These are phyloP conservation scores for Sphaceloma murrayae DNA, from an alignment of 2,329 filamentous ascomycete species.

Conservation along the genomic window DNA sequence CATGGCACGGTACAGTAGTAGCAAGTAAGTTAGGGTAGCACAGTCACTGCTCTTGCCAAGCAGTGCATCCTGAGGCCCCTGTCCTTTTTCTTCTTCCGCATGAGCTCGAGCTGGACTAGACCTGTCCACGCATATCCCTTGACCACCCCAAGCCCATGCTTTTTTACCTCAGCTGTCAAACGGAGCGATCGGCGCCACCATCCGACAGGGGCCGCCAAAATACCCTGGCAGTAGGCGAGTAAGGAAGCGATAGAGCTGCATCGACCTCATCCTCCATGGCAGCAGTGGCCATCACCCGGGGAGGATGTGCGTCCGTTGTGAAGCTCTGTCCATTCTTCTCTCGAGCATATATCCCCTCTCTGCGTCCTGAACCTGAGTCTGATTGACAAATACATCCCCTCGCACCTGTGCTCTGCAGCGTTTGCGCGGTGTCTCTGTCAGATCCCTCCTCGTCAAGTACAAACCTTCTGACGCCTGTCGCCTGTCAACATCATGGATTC, in stretches of 20 bases:
- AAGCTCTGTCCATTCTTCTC: conserved; percentile 13
- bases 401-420: background rate
- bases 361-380: conserved; percentile 3
- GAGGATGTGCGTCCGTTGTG: conserved; percentile 8
- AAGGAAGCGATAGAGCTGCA: conserved; percentile 13
- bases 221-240: conserved; percentile 6
- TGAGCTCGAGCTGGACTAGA: conserved; percentile 13
- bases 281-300: background rate
- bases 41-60: conserved; percentile 5
- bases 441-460: conserved; percentile 1
- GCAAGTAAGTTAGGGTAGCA: too few relatives aligned
- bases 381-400: conserved; percentile 6
- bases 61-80: conserved; percentile 1
- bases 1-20: too few relatives aligned
- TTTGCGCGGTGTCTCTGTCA: too few relatives aligned
- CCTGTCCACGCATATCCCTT: conserved; percentile 8
- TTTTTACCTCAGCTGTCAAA: conserved; percentile 2
- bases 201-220: conserved; percentile 11
- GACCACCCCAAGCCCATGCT: too few relatives aligned
- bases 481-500: conserved; percentile 4
- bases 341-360: conserved; percentile 9
- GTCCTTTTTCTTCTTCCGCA: conserved; percentile 12
- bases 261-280: conserved; percentile 3
- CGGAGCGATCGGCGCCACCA: conserved; percentile 4
- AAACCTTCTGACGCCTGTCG: conserved; percentile 7